Conservation (phyloP, 371 early-diverging fungal genomes). For the Gilbertella persicaria region DNA sequence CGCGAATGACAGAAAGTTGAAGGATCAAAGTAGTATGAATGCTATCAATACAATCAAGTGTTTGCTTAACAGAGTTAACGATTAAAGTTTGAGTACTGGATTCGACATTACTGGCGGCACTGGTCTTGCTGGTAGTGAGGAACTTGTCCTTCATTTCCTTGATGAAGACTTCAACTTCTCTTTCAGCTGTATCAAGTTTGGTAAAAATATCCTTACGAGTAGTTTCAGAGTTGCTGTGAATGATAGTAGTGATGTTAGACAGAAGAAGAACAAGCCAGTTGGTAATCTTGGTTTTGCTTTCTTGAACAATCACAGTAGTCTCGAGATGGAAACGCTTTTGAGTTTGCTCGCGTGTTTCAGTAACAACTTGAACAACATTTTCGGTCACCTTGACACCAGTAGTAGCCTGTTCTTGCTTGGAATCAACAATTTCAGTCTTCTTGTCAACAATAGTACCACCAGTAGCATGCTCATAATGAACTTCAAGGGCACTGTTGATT, state of each 20-base stretch:
- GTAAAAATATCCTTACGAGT: conserved; percentile 21
- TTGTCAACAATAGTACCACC: conserved; percentile 10
- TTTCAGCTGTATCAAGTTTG: conserved; percentile 23
- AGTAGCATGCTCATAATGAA: conserved; percentile 17
- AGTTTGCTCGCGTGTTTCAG: conserved; percentile 32
- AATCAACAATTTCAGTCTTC: too few relatives aligned
- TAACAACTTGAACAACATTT: conserved; percentile 24
- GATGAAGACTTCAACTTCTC: conserved; percentile 20
- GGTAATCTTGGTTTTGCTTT: conserved; percentile 27
- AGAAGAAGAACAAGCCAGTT: conserved; percentile 34
- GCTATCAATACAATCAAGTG: conserved; percentile 38
- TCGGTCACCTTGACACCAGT: background rate
- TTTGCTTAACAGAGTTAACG: conserved; percentile 32
- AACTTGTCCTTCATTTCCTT: conserved; percentile 22
- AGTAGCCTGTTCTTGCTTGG: background rate
- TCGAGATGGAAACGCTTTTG: conserved; percentile 32
- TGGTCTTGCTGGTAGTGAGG: conserved; percentile 9
- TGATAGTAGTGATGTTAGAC: conserved; percentile 22
- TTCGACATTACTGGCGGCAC: conserved; percentile 17
- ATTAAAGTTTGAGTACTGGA: conserved; percentile 17
- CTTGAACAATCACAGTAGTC: conserved; percentile 31
- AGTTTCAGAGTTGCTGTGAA: conserved; percentile 28
- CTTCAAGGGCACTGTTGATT: conserved; percentile 30
- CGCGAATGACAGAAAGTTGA: conserved; percentile 31
- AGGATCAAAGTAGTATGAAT: conserved; percentile 23